Evolutionary conservation across 1,284 basidiomycete species (phyloP).

Genomic region (Schizophyllum commune): DNA sequence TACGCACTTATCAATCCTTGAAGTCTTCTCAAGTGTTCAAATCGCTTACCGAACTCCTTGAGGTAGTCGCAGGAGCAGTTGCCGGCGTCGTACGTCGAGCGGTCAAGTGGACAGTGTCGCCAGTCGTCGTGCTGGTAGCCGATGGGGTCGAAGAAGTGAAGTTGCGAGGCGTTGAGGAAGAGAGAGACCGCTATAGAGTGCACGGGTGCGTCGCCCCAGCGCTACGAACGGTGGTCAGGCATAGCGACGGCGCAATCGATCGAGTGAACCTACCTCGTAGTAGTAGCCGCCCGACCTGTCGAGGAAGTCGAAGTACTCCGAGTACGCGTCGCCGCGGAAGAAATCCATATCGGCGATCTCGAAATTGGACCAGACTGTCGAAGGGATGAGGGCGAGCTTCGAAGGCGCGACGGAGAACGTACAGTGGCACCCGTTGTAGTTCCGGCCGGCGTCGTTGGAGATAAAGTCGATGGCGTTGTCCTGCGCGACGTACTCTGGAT

Average conservation of each 20-base stretch:
- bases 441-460: constrained; percentile 52
- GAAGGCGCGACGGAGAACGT: constrained; percentile 8
- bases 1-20: background rate
- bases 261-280: constrained; percentile 42
- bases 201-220: constrained; percentile 72
- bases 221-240: constrained; percentile 16
- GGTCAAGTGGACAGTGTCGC: constrained; percentile 42
- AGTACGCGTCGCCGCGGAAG: constrained; percentile 61
- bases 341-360: constrained; percentile 66
- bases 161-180: constrained; percentile 53
- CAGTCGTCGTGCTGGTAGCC: constrained; percentile 46
- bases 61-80: constrained; percentile 37
- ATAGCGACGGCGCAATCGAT: background rate
- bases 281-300: constrained; percentile 67
- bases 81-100: constrained; percentile 30
- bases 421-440: constrained; percentile 69
- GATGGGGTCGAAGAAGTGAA: constrained; percentile 53
- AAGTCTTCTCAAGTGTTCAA: background rate
- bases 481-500: constrained; percentile 6
- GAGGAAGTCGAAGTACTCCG: constrained; percentile 61
- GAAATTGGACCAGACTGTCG: constrained; percentile 60
- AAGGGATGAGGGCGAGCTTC: background rate
- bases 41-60: constrained; percentile 32
- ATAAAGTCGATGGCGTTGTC: constrained; percentile 61
- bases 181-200: constrained; percentile 63